Base-by-base conservation (phyloP, 2,329 filamentous ascomycete genomes). In the Cucurbitaria berberidis region DNA sequence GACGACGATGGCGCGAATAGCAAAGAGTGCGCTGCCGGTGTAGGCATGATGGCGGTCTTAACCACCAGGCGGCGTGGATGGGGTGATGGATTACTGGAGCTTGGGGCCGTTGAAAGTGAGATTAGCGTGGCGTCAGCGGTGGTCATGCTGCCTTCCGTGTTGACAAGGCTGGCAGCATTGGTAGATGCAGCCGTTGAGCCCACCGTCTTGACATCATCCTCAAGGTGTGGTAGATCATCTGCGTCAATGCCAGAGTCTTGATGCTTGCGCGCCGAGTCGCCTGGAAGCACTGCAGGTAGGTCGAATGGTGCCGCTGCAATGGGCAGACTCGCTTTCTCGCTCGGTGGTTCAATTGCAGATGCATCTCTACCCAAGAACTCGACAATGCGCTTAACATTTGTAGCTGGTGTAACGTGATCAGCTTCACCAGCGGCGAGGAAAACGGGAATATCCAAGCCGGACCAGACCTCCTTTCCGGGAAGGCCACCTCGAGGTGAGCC, bases 1-100 rank as follows among this genome's bases (percentile, higher is more conserved):
- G 89, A 89, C 1, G 86, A 90, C 0, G 84, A 81, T 2, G 91
- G 89, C 51, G 88, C 87, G 72, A 96, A 98, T 5, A 96, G 83
- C 22, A 98, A 80, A 11, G 90, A 89, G 74, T 98, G 93, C 2
- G 88, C 89, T 9, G 91, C 90, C 0, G 92, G 92, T 0, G 85
- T 78, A 0, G 90, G 90, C 44, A 97, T 81, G 45, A 93, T 81
- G 19, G 84, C 83, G 0, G 84, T 87, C 67, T 90, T 87, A 21
- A 96, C 80, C 8, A 86, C 76, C 39, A 75, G 60, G 18, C 62
- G 65, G 26, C 70, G 69, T 9, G 62, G 64, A 42, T 68, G 62
- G 2, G 70, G 67, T 9, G 55, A 53, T 3, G 65, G 68, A 1
- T 48, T 53, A 13, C 45, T 59, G 13, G 61, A 54, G 3, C 46